Base-by-base conservation (phyloP, 805 yeast species). In the Jamesozyma piceae region DNA sequence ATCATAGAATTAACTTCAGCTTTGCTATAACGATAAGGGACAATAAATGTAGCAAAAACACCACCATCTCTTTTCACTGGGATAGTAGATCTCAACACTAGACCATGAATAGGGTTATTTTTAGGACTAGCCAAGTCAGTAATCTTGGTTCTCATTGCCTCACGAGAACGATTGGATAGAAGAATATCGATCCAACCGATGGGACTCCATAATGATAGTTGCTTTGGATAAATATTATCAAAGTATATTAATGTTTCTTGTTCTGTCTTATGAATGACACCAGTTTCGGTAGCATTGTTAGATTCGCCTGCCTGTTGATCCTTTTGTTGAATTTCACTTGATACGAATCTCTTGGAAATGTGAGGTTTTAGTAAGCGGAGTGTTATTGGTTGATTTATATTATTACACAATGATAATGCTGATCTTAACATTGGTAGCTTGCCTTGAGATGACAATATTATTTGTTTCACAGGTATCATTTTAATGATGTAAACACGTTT, bases 51-150 rank as follows among this genome's bases (percentile, higher is more conserved):
- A 30, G 86, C 92, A 70, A 90, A 89, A 2, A 87, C 96, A 36
- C 97, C 97, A 41, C 97, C 95, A 56, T 92, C 98, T 46, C 95
- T 70, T 43, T 68, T 70, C 43, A 89, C 73, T 0, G 92, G 82
- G 27, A 80, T 75, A 26, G 86, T 71, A 2, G 79, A 78, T 5
- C 74, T 68, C 38, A 86, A 66, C 24, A 70, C 63, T 20, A 79
- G 44, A 2, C 66, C 69, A 34, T 61, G 60, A n/a, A 69, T 62
- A 2, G 70, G 66, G 18, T 54, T 57, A 1, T 48, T 48, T 4
- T 50, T 49, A 5, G 73, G 68, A 29, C 67, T 63, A 0, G 77
- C 71, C 11, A 72, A 55, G 2, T 54, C 49, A 41, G 59, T 41
- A 8, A 75, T 65, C 28, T 64, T 65, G 1, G 63, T 66, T 20